Conservation (phyloP, 139 green algal genomes). For the Nannochloris sp. region DNA sequence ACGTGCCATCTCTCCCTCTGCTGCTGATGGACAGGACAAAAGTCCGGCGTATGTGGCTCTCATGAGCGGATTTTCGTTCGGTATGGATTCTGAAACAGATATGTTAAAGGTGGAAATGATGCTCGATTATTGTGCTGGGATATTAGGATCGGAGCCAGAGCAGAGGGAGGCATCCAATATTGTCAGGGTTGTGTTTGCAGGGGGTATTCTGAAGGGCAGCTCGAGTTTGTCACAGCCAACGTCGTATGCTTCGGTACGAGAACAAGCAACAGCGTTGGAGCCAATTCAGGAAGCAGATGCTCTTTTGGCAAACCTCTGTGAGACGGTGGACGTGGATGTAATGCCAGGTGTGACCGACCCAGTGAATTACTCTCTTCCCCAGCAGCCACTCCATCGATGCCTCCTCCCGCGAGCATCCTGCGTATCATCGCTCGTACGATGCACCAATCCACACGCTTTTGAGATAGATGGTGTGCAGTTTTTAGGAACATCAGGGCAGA, state of each 20-base stretch:
- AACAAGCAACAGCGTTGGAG: constrained; percentile 40
- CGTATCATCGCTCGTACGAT: constrained; percentile 41
- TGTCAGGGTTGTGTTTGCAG: constrained; percentile 65
- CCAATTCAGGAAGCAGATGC: constrained; percentile 59
- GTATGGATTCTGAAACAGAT: constrained; percentile 23
- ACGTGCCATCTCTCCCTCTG: constrained; percentile 11
- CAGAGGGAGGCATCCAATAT: constrained; percentile 43
- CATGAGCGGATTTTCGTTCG: constrained; percentile 81
- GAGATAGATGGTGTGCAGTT: constrained; percentile 65
- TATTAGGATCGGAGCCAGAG: constrained; percentile 58
- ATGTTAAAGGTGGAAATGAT: constrained; percentile 46
- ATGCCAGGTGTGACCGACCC: constrained; percentile 89
- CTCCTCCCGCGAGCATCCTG: constrained; percentile 55
- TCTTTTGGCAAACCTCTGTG: constrained; percentile 56
- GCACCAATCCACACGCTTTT: constrained; percentile 89
- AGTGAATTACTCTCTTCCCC: constrained; percentile 82
- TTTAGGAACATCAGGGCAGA: constrained; percentile 87
- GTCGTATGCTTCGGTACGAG: constrained; percentile 37
- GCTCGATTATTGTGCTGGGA: constrained; percentile 76
- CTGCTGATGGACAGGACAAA: constrained; percentile 32
- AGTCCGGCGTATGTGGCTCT: constrained; percentile 63
- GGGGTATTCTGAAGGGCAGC: constrained; percentile 38
- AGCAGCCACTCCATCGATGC: constrained; percentile 92
- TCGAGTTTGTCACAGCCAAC: constrained; percentile 39
- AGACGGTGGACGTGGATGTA: constrained; percentile 80